Conservation (phyloP, 2,329 filamentous ascomycete genomes). For the Cladobotryum protrusum region DNA sequence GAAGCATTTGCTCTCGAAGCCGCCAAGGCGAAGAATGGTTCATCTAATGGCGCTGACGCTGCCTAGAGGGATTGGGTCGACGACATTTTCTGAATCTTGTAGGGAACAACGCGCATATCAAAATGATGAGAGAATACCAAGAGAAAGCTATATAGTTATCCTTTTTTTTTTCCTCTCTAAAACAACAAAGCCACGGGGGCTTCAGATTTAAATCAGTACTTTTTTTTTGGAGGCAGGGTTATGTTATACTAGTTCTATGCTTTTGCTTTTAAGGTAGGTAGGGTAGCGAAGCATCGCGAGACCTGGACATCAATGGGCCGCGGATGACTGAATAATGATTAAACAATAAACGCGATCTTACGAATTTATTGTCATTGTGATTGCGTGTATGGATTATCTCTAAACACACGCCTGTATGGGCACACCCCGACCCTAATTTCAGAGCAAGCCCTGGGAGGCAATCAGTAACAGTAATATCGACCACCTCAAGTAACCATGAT, state of each 20-base stretch:
- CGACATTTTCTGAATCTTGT: slow-evolving; percentile 5
- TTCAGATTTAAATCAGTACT: neutral
- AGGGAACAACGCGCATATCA: neutral
- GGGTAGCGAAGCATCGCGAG: neutral
- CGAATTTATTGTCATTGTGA: too few relatives aligned
- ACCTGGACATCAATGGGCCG: neutral
- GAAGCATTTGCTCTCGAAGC: slow-evolving; percentile 54
- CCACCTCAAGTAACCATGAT: neutral
- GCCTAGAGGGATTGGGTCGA: slow-evolving; percentile 7
- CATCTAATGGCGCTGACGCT: slow-evolving; percentile 10
- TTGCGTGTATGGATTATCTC: too few relatives aligned
- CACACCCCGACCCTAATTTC: neutral
- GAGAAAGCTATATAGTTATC: neutral
- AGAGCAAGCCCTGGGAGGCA: neutral
- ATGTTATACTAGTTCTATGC: neutral
- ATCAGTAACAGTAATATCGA: neutral
- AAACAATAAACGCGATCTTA: too few relatives aligned
- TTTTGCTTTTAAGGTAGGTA: neutral
- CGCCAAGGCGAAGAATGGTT: slow-evolving; percentile 18
- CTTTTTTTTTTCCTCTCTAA: neutral
- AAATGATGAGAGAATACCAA: neutral
- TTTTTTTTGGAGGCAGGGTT: neutral
- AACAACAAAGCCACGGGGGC: neutral
- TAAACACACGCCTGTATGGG: too few relatives aligned
- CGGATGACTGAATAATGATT: too few relatives aligned